Evolutionary conservation across 257 asterid genomes (phyloP), one percentile per base, ranked within the genome.

Genomic region (Solanum bukasovii): DNA sequence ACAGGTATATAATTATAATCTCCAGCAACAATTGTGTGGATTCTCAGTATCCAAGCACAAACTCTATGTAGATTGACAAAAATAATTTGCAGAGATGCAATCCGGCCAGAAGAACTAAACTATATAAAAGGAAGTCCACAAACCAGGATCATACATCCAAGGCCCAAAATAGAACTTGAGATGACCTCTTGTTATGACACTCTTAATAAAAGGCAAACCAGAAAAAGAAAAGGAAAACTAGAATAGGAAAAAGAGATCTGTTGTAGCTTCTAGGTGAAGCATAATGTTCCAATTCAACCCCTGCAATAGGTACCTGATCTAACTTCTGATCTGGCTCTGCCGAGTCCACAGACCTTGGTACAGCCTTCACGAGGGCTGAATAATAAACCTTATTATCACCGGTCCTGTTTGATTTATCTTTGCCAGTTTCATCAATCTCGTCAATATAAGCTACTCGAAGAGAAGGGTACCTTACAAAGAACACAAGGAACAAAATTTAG

Each of bases 351-450:
- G 98, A 95, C 90, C 94, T 97, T 44, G 99, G 99, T 61, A 92
- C 92, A 86, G 99, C 98, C 91, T 95, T 97, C 89, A 97, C 98
- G 29, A 97, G 97, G 65, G 98, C 96, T n/a, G 99, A 97, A 88
- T 94, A 95, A 91, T 97, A 97, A 87, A 97, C 95, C 93, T 94
- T 96, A 89, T 93, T 96, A 89, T 96, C 98, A 42, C 89, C 94
- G 84, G 78, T 91, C 92, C 93, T 93, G 84, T 91, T 95, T 3
- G 94, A 83, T 90, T 90, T 93, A 89, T 92, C 95, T 84, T 89
- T 88, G 42, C 96, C 89, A 65, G 93, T 90, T 87, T 94, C 98
- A 89, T 97, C 99, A 65, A 97, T 94, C 95, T 97, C 99, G 83
- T 97, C 99, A 63, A 97, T 91, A 70, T 94, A 97, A 93, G 99